Evolutionary conservation across 805 yeast species (phyloP).

Genomic region (Candida nonsorbophila): DNA sequence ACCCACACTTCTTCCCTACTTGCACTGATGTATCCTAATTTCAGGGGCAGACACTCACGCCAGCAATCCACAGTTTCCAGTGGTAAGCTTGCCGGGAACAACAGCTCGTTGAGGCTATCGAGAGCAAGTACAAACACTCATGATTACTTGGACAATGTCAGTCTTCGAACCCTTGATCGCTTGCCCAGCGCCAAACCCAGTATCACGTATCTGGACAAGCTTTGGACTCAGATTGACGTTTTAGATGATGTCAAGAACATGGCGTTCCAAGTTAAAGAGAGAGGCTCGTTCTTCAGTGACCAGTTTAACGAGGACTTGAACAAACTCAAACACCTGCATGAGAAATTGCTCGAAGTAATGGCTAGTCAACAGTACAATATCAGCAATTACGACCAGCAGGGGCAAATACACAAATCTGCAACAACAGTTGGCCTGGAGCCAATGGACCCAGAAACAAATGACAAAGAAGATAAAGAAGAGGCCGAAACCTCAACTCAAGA

Average conservation of each 20-base stretch:
- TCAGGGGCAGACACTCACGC: slow-evolving; percentile 4
- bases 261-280: slow-evolving; percentile 40
- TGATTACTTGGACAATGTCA: slow-evolving; percentile 6
- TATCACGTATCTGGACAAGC: slow-evolving; percentile 64
- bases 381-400: slow-evolving; percentile 12
- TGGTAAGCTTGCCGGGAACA: slow-evolving; percentile 5
- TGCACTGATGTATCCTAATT: too few species aligned
- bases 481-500: slow-evolving; percentile 8
- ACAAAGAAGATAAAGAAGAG: slow-evolving; percentile 13
- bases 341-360: slow-evolving; percentile 28
- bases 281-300: slow-evolving; percentile 46
- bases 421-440: slow-evolving; percentile 1
- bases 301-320: slow-evolving; percentile 47
- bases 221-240: slow-evolving; percentile 86
- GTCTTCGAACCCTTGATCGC: slow-evolving; percentile 35
- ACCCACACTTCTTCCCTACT: too few species aligned
- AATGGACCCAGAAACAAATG: too few species aligned
- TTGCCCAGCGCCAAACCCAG: slow-evolving; percentile 52
- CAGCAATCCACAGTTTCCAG: slow-evolving; percentile 4
- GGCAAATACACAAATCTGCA: slow-evolving; percentile 18
- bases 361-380: slow-evolving; percentile 21
- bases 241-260: slow-evolving; percentile 71
- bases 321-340: slow-evolving; percentile 55
- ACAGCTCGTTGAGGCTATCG: slow-evolving; percentile 7
- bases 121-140: slow-evolving; percentile 9